Percentiles rank a stretch among this genome's conserved stretches.
Conservation (phyloP, 495 filamentous ascomycete species). For the Aspergillus sclerotiicarbonarius region DNA sequence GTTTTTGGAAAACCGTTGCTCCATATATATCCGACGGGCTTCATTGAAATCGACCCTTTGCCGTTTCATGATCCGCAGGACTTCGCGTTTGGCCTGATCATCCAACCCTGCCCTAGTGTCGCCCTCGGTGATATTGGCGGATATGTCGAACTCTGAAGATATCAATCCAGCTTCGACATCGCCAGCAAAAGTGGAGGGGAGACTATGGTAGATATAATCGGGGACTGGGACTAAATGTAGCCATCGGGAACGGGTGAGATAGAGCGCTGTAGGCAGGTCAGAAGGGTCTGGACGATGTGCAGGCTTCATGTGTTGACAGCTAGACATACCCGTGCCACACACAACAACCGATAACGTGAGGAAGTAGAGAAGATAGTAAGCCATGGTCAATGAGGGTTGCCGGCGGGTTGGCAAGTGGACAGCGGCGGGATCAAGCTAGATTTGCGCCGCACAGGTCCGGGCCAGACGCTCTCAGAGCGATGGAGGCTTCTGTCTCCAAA, state of each 20-base stretch:
- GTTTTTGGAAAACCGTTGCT: constrained; percentile 79
- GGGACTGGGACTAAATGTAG: constrained; percentile 57
- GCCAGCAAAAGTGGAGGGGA: constrained; percentile 69
- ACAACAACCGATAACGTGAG: constrained; percentile 63
- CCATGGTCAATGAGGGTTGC: constrained; percentile 45
- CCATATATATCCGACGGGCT: constrained; percentile 78
- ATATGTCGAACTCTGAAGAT: constrained; percentile 76
- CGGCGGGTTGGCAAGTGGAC: background rate
- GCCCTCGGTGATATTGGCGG: constrained; percentile 70
- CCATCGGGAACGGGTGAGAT: constrained; percentile 79
- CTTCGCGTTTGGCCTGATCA: constrained; percentile 70
- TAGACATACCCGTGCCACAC: constrained; percentile 54
- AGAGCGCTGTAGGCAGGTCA: constrained; percentile 55
- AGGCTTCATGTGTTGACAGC: background rate
- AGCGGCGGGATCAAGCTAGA: background rate
- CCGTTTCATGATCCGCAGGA: constrained; percentile 83
- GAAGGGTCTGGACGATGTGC: constrained; percentile 4
- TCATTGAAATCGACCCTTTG: constrained; percentile 81
- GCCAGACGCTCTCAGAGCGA: background rate
- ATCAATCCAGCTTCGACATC: constrained; percentile 86
- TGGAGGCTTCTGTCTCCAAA: background rate
- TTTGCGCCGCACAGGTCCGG: background rate
- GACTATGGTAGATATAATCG: constrained; percentile 65
- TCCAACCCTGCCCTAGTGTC: constrained; percentile 81
- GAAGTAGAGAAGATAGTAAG: constrained; percentile 73